Conservation (phyloP, 352 stramenopile species). For the Pythium aphanidermatum region DNA sequence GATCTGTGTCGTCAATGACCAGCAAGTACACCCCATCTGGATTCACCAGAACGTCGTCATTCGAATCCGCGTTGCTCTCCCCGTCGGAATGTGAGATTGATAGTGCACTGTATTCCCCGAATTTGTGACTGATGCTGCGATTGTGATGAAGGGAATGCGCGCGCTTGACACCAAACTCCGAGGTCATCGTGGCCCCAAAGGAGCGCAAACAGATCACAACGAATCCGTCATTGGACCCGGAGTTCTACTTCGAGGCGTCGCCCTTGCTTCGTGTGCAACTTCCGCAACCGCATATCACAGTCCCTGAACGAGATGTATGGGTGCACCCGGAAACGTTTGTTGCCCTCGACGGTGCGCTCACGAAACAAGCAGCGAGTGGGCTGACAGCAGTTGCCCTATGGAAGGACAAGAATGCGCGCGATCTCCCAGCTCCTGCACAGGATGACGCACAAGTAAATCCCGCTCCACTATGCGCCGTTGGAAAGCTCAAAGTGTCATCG, state of each 20-base stretch:
- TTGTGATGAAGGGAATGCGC: slow-evolving; percentile 47
- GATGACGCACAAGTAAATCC: neutral
- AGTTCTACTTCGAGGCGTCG: slow-evolving; percentile 62
- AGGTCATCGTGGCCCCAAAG: slow-evolving; percentile 76
- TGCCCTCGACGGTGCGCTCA: slow-evolving; percentile 45
- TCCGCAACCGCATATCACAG: neutral
- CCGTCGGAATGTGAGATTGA: slow-evolving; percentile 52
- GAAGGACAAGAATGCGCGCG: slow-evolving; percentile 10
- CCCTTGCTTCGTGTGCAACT: slow-evolving; percentile 45
- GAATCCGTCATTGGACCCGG: slow-evolving; percentile 28
- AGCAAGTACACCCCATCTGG: slow-evolving; percentile 79
- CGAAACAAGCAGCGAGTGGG: slow-evolving; percentile 4
- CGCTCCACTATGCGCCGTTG: slow-evolving; percentile 8
- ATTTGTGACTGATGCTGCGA: neutral
- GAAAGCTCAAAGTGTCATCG: too few species aligned
- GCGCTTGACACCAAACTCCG: slow-evolving; percentile 56
- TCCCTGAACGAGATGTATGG: slow-evolving; percentile 49
- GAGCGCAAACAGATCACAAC: slow-evolving; percentile 31
- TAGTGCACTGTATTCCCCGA: neutral
- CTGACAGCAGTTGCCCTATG: slow-evolving; percentile 7
- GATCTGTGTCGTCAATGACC: slow-evolving; percentile 86
- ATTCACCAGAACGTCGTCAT: slow-evolving; percentile 77
- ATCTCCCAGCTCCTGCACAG: neutral
- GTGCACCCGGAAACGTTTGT: slow-evolving; percentile 57
- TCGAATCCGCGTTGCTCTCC: slow-evolving; percentile 48